Base-by-base conservation (phyloP, 1,284 basidiomycete species). In the Cryptococcus sp. region DNA sequence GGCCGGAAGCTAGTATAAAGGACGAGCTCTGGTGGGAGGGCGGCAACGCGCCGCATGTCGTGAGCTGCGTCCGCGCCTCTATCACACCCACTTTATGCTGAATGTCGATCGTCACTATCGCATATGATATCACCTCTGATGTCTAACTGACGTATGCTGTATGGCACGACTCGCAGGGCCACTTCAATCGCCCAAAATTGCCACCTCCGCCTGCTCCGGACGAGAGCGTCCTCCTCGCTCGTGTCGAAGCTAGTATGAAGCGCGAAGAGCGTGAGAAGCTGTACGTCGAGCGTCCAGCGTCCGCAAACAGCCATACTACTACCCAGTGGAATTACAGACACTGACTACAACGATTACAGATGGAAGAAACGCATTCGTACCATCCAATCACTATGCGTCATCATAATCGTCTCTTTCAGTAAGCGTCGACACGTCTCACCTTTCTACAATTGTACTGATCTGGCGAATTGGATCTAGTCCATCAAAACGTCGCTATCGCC, bases 1-100 rank as follows among this genome's bases (percentile, higher is more conserved):
- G 59, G n/a, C 67, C 66, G 13, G 69, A 63, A 13, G 70, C 69
- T n/a, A 58, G 61, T 20, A 59, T 72, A 20, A 67, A 61, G 41
- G 69, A 74, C 39, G 72, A 74, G 46, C 58, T 72, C 22, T 74
- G 72, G 72, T 74, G 72, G 72, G 72, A 74, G 52, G 72, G 72
- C 16, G 72, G 72, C 1, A 74, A 70, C 47, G 72, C 72, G 3
- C 72, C 72, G 17, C 72, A 74, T 60, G 72, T 74, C 19, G 70
- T 73, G 52, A 58, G 68, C 65, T 17, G 22, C 15, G 10, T 22
- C 22, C 8, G 11, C 41, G 29, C 29, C 13, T 13, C 8, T 34
- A 34, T 34, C 29, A 4, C 29, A 34, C 2, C 13, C 29, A 34
- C 29, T 34, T 10, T 5, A 34, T 34, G 29, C 3, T 34, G 29